Conservation (phyloP, 225 moss, liverwort and hornwort species). For the Physcomitrellopsis africana region DNA sequence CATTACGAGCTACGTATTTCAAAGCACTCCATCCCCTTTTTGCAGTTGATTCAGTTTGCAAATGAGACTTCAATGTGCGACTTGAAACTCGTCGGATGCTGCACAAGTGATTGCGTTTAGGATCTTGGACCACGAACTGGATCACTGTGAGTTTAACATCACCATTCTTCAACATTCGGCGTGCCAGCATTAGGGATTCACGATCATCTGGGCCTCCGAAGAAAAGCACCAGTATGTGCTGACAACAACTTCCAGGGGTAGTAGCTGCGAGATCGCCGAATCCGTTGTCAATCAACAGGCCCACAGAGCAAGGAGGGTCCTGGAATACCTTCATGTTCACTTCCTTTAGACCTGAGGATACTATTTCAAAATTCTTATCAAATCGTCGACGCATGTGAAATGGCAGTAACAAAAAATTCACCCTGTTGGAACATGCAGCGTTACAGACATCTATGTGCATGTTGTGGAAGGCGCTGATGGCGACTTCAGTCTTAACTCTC, state of each 20-base stretch:
- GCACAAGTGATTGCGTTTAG: constrained; percentile 11
- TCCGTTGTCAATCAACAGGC: constrained; percentile 62
- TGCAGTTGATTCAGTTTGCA: constrained; percentile 20
- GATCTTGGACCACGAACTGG: constrained; percentile 50
- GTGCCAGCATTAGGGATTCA: constrained; percentile 70
- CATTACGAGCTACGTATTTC: constrained; percentile 15
- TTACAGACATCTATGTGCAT: constrained; percentile 69
- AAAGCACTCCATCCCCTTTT: constrained; percentile 21
- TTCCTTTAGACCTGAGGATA: constrained; percentile 44
- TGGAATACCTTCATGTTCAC: constrained; percentile 39
- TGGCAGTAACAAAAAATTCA: constrained; percentile 68
- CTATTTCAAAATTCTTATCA: constrained; percentile 41
- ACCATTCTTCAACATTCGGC: constrained; percentile 55
- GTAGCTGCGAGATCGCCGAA: constrained; percentile 30
- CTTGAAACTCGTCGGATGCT: constrained; percentile 35
- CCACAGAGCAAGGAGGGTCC: constrained; percentile 70
- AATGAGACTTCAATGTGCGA: background rate
- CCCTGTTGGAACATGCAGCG: constrained; percentile 50
- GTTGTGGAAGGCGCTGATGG: constrained; percentile 52
- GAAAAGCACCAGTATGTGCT: constrained; percentile 55
- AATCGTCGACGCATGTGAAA: constrained; percentile 50
- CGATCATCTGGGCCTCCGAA: constrained; percentile 80
- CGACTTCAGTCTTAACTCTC: constrained; percentile 41
- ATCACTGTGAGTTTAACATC: constrained; percentile 62
- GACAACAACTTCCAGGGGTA: constrained; percentile 39